Conservation (phyloP, 2,329 filamentous ascomycete genomes). For the Elsinoe batatas region DNA sequence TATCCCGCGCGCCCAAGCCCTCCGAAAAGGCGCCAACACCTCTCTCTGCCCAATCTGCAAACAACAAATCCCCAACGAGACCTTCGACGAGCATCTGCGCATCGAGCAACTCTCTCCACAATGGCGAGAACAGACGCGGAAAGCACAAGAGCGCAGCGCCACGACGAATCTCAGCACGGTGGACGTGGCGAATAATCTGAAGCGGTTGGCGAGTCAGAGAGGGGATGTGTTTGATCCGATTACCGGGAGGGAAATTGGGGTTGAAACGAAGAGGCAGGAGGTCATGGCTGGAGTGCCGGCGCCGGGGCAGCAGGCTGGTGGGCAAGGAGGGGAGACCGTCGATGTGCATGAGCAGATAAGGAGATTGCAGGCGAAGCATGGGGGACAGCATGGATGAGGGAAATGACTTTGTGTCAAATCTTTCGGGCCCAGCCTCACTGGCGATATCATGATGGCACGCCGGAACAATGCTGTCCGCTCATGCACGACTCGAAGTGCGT, state of each 20-base stretch:
- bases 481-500: no score
- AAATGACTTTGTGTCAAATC: no score
- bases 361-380: constrained; percentile 13
- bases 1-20: constrained; percentile 70
- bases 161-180: constrained; percentile 78
- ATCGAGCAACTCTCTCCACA: constrained; percentile 89
- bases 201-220: constrained; percentile 82
- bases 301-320: constrained; percentile 47
- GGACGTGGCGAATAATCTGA: constrained; percentile 88
- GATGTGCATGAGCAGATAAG: constrained; percentile 32
- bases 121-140: constrained; percentile 93
- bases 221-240: constrained; percentile 74
- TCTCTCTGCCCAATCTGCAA: constrained; percentile 88
- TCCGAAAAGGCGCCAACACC: constrained; percentile 54
- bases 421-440: not conserved
- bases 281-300: constrained; percentile 30
- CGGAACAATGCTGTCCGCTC: no score
- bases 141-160: constrained; percentile 71
- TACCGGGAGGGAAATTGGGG: constrained; percentile 56
- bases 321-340: constrained; percentile 46
- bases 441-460: not conserved
- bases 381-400: constrained; percentile 2
- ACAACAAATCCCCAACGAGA: constrained; percentile 75
- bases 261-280: constrained; percentile 57
- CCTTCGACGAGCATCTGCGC: constrained; percentile 86